These are phyloP conservation scores for Jatropha podagrica DNA, from an alignment of 441 rosid genomes.

Conservation along the genomic window DNA sequence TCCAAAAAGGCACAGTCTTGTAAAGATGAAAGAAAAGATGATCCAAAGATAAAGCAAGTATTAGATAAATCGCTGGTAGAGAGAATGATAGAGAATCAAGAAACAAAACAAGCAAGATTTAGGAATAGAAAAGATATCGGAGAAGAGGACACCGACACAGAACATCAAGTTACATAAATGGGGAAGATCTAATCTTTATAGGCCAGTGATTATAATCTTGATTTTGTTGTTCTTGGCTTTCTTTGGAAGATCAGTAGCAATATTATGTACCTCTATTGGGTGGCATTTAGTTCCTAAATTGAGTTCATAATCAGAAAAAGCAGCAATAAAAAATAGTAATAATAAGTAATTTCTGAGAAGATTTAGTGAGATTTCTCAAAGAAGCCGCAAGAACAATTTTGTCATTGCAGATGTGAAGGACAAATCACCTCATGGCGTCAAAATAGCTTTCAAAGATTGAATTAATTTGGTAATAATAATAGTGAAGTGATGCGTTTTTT, in stretches of 20 bases:
- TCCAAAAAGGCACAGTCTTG: slow-evolving; percentile 5
- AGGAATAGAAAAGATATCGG: slow-evolving; percentile 8
- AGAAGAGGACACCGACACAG: slow-evolving; percentile 22
- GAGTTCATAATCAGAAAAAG: slow-evolving; percentile 14
- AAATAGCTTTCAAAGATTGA: slow-evolving; percentile 28
- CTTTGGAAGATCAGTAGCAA: slow-evolving; percentile 69
- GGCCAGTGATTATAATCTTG: slow-evolving; percentile 50
- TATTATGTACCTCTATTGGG: slow-evolving; percentile 59
- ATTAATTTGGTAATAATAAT: too few relatives aligned
- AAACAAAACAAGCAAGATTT: slow-evolving; percentile 18
- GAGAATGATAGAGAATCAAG: slow-evolving; percentile 11
- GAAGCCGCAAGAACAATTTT: not conserved
- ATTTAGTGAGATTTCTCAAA: slow-evolving; percentile 39
- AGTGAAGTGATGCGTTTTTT: too few relatives aligned
- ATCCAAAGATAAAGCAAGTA: not conserved
- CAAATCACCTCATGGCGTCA: slow-evolving; percentile 16
- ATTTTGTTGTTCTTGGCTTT: slow-evolving; percentile 53
- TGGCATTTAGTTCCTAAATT: slow-evolving; percentile 67
- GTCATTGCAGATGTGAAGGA: not conserved
- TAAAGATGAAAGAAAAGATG: slow-evolving; percentile 14
- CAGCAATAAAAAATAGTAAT: slow-evolving; percentile 22
- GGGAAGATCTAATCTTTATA: slow-evolving; percentile 48
- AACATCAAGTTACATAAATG: slow-evolving; percentile 28
- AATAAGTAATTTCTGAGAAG: slow-evolving; percentile 31
- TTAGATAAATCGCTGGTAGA: too few relatives aligned